Base-by-base conservation (phyloP, 2,329 filamentous ascomycete genomes). In the Colletotrichum falcatum region DNA sequence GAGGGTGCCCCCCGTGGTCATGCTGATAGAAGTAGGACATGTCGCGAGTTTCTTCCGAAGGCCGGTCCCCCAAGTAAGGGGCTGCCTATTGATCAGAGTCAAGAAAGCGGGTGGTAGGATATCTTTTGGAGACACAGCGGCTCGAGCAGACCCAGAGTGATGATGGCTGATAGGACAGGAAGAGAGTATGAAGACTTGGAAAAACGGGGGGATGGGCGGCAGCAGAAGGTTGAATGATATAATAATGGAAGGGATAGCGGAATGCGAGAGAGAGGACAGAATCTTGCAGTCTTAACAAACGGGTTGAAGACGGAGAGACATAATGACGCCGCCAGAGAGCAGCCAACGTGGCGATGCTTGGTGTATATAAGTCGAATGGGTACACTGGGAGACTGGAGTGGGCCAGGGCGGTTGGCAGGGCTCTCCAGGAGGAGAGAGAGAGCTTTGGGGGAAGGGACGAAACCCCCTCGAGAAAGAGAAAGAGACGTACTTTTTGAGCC, bases 401-500 rank as follows among this genome's bases (percentile, higher is more conserved):
- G 42, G 58, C n/a, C 58, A 63, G 65, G 63, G 64, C 68, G 53
- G 33, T 48, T 59, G 28, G 49, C 51, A 44, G 46, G 64, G 68
- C 67, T 59, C 30, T 39, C 55, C 28, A 26, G 16, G 12, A 53
- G 49, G 23, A 55, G 37, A 46, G 23, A 55, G 37, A 46, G n/a
- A 20, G 28, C 18, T n/a, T 53, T 49, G 44, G 51, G 68, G 68
- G 65, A 59, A 16, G 30, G 26, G 30, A 35, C 28, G 55, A 23
- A 55, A 54, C 46, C 68, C 68, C 62, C 42, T 37, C n/a, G n/a
- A 51, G n/a, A 14, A 42, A n/a, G n/a, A 51, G n/a, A 14, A 42
- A n/a, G 53, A 44, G 58, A 66, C 56, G 67, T 70, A 61, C 49
- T 2, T n/a, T 46, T 53, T 11, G 66, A 70, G 66, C 66, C 66